These are phyloP conservation scores for Aspergillus mulundensis DNA, from an alignment of 495 filamentous ascomycete species.

Conservation along the genomic window DNA sequence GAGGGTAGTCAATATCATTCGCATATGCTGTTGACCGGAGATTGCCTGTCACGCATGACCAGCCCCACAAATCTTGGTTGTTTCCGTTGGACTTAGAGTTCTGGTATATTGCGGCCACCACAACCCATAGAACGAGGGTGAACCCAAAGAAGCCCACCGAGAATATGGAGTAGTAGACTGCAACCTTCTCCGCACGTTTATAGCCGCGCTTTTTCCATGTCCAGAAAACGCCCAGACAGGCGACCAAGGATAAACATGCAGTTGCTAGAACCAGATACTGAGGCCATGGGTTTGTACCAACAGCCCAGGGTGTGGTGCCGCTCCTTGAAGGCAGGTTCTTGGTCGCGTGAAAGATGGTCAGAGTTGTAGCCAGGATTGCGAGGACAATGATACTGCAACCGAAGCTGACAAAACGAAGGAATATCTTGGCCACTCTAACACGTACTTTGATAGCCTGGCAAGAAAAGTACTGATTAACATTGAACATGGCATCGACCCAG, in stretches of 20 bases:
- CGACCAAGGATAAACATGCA: constrained; percentile 70
- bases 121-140: constrained; percentile 88
- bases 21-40: constrained; percentile 68
- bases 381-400: constrained; percentile 94
- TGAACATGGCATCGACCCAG: not conserved
- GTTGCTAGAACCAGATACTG: constrained; percentile 78
- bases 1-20: constrained; percentile 76
- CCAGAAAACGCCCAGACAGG: constrained; percentile 77
- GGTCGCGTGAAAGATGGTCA: constrained; percentile 87
- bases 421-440: constrained; percentile 89
- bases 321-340: constrained; percentile 67
- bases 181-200: constrained; percentile 81
- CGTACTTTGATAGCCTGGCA: constrained; percentile 86
- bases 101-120: constrained; percentile 81
- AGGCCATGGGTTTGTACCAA: constrained; percentile 76
- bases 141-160: constrained; percentile 91
- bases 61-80: constrained; percentile 92
- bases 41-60: constrained; percentile 83
- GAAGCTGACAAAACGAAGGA: constrained; percentile 91
- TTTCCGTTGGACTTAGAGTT: constrained; percentile 64
- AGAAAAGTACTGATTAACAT: constrained; percentile 1
- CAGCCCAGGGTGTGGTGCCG: constrained; percentile 78
- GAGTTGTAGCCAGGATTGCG: constrained; percentile 75
- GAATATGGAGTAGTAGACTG: constrained; percentile 90
- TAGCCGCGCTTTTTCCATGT: constrained; percentile 89